These are phyloP conservation scores for Grosmannia clavigera DNA, from an alignment of 2,329 filamentous ascomycete genomes.

Conservation along the genomic window DNA sequence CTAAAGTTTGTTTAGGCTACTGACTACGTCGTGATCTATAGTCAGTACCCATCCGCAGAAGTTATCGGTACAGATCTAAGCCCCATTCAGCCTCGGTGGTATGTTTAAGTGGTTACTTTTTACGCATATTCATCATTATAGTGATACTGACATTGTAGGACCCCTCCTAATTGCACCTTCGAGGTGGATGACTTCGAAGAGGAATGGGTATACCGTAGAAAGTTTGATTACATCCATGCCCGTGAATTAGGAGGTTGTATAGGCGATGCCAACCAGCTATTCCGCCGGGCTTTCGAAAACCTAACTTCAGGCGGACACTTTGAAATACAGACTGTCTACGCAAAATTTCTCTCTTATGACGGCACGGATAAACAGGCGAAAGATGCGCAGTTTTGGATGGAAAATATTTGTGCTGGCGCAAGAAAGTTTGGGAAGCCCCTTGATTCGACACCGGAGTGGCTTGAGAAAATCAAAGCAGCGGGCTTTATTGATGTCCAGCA, in stretches of 20 bases:
- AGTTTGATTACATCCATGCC: slow-evolving; percentile 42
- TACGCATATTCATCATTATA: neutral
- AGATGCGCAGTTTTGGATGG: slow-evolving; percentile 11
- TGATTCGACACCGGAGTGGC: slow-evolving; percentile 9
- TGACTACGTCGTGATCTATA: neutral
- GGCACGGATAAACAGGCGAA: slow-evolving; percentile 6
- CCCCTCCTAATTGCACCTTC: slow-evolving; percentile 59
- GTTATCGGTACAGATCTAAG: slow-evolving; percentile 54
- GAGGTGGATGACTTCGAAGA: slow-evolving; percentile 47
- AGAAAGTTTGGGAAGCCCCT: slow-evolving; percentile 10
- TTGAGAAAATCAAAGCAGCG: slow-evolving; percentile 14
- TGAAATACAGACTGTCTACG: slow-evolving; percentile 36
- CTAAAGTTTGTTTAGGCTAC: neutral
- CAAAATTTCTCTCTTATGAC: slow-evolving; percentile 14
- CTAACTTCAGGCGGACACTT: slow-evolving; percentile 39
- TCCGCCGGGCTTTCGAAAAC: slow-evolving; percentile 15
- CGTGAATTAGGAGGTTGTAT: slow-evolving; percentile 36
- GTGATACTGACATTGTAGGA: neutral
- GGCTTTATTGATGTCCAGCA: slow-evolving; percentile 17
- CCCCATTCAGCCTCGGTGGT: slow-evolving; percentile 43
- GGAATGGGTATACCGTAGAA: slow-evolving; percentile 8
- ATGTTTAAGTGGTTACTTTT: slow-evolving; percentile 28
- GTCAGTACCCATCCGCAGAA: slow-evolving; percentile 22
- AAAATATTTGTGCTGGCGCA: slow-evolving; percentile 6
- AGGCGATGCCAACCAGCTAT: slow-evolving; percentile 33